Evolutionary conservation across 768 basidiomycete genomes (phyloP).

Genomic region (Boletus pseudopeckii): DNA sequence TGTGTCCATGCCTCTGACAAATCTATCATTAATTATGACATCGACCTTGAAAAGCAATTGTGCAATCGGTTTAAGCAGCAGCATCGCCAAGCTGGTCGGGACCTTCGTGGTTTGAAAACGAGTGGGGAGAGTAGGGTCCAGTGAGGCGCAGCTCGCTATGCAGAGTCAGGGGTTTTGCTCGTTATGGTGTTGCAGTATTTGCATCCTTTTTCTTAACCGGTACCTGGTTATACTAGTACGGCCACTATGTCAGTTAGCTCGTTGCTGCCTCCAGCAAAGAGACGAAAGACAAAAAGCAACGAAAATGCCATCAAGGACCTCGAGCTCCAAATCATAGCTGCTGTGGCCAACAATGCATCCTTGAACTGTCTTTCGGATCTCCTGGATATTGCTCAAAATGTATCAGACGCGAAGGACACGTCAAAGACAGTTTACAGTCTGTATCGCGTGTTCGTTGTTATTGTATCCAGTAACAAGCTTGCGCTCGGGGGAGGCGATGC

Average conservation of each 20-base stretch:
- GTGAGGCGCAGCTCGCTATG: background rate
- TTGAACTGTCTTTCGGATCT: constrained; percentile 80
- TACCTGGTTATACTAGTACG: background rate
- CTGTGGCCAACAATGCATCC: constrained; percentile 53
- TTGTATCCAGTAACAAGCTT: constrained; percentile 60
- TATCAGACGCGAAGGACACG: constrained; percentile 51
- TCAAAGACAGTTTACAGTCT: constrained; percentile 79
- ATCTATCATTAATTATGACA: background rate
- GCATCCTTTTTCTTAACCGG: background rate
- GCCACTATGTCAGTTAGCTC: constrained; percentile 37
- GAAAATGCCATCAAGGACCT: constrained; percentile 39
- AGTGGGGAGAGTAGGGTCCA: too few relatives aligned
- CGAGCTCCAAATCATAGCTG: constrained; percentile 53
- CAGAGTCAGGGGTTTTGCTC: background rate
- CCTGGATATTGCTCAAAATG: constrained; percentile 49
- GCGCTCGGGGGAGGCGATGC: constrained; percentile 48
- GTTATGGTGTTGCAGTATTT: background rate
- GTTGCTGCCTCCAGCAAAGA: constrained; percentile 52
- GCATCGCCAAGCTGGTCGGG: background rate
- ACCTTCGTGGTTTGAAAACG: background rate
- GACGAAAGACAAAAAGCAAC: constrained; percentile 39
- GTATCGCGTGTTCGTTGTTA: constrained; percentile 70
- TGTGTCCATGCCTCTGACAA: background rate
- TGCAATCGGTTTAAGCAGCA: background rate
- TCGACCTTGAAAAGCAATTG: background rate